A percentile compares a stretch with the other conserved stretches of the same genome.
These are phyloP conservation scores for Thelonectria olida DNA, from an alignment of 2,329 filamentous ascomycete genomes.

Conservation along the genomic window DNA sequence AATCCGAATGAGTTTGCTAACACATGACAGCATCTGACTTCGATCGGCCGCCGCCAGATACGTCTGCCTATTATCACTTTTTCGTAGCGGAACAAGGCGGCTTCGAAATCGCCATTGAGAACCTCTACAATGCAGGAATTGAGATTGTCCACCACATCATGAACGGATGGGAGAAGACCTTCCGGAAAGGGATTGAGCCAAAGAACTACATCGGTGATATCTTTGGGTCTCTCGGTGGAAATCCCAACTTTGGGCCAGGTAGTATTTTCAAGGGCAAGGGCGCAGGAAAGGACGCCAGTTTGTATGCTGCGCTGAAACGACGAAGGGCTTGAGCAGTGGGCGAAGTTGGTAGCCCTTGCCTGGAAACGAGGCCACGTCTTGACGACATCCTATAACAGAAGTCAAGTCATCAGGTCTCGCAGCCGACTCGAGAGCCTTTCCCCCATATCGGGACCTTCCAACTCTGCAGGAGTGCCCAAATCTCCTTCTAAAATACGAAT, in stretches of 20 bases:
- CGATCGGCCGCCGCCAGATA: conserved; percentile 29
- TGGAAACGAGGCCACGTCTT: too few species aligned
- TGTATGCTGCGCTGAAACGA: too few species aligned
- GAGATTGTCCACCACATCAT: conserved; percentile 26
- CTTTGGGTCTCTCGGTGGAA: conserved; percentile 31
- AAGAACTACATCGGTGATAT: conserved; percentile 32
- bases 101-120: conserved; percentile 26
- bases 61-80: conserved; percentile 23
- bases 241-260: conserved; percentile 25
- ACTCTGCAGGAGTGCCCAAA: too few species aligned
- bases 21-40: conserved; percentile 23
- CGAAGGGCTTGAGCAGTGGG: too few species aligned
- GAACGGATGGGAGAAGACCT: conserved; percentile 20
- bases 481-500: too few species aligned
- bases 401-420: too few species aligned
- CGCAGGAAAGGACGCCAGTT: neutral
- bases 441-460: too few species aligned
- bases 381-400: too few species aligned
- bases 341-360: too few species aligned
- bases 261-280: conserved; percentile 6
- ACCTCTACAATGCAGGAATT: conserved; percentile 26
- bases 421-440: too few species aligned
- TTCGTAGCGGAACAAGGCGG: conserved; percentile 35
- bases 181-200: conserved; percentile 11
- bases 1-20: neutral